Evolutionary conservation across 352 stramenopile species (phyloP).

Genomic region (Phytophthora meadii): DNA sequence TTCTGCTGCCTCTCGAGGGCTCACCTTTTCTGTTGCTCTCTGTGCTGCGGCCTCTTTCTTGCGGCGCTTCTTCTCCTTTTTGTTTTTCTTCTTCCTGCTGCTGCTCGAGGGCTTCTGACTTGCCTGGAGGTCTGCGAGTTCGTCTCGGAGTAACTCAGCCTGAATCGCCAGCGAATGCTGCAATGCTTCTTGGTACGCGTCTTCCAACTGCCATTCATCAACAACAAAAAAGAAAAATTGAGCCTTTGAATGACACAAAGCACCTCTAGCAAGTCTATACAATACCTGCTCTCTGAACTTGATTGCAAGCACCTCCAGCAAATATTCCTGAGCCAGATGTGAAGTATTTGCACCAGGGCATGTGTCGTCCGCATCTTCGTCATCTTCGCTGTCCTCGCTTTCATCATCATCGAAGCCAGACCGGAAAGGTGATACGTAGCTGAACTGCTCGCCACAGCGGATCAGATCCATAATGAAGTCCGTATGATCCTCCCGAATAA

Average conservation of each 20-base stretch:
- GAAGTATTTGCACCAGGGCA: constrained; percentile 81
- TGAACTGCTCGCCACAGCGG: constrained; percentile 80
- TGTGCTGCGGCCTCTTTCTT: constrained; percentile 58
- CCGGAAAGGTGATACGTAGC: constrained; percentile 60
- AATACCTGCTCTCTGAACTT: constrained; percentile 81
- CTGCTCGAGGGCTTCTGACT: constrained; percentile 57
- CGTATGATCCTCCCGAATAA: constrained; percentile 83
- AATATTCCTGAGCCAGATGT: constrained; percentile 77
- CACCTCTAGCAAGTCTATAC: too few species aligned
- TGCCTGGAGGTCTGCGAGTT: constrained; percentile 71
- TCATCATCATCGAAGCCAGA: constrained; percentile 49
- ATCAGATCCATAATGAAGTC: constrained; percentile 87
- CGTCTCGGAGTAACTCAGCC: constrained; percentile 74
- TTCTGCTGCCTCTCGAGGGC: constrained; percentile 14
- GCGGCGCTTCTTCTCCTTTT: constrained; percentile 81
- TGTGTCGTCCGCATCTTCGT: constrained; percentile 73
- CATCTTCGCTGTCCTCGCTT: constrained; percentile 51
- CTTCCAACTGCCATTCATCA: constrained; percentile 55
- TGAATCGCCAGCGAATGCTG: constrained; percentile 80
- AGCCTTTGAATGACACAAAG: too few species aligned
- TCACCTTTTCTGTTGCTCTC: constrained; percentile 34
- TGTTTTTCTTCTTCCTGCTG: constrained; percentile 79
- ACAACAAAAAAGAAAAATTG: constrained; percentile 6
- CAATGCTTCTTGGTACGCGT: constrained; percentile 78
- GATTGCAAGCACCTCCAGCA: constrained; percentile 80